Evolutionary conservation across 2,329 filamentous ascomycete species (phyloP).

Genomic region (Alternaria hordeiaustralica): DNA sequence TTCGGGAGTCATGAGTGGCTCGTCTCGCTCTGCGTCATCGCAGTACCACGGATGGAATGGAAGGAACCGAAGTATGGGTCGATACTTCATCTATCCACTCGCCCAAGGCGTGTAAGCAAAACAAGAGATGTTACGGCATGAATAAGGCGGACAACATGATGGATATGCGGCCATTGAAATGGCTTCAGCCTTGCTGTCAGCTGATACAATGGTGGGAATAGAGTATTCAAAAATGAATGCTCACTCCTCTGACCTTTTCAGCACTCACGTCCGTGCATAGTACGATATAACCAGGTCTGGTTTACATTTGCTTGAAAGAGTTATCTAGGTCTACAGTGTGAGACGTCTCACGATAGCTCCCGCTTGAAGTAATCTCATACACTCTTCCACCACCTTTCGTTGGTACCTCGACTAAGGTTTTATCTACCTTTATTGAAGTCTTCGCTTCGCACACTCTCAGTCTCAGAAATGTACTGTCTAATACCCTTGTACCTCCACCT

Average conservation of each 20-base stretch:
- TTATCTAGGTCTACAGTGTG: background rate
- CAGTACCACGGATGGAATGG: no score
- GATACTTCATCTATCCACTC: background rate
- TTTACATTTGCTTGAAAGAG: background rate
- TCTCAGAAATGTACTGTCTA: conserved; percentile 4
- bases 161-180: background rate
- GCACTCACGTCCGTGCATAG: background rate
- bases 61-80: background rate
- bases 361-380: background rate
- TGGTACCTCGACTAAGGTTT: background rate
- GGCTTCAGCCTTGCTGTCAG: background rate
- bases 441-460: background rate
- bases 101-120: background rate
- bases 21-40: no score
- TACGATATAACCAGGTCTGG: background rate
- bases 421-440: background rate
- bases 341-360: background rate
- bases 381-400: background rate
- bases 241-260: background rate
- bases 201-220: background rate
- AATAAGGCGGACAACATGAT: background rate
- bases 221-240: background rate
- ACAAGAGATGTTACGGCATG: background rate
- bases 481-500: conserved; percentile 54
- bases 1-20: no score